Evolutionary conservation across 2,329 filamentous ascomycete genomes (phyloP), one percentile per base, ranked within the genome.

Genomic region (Exophiala bonariae): DNA sequence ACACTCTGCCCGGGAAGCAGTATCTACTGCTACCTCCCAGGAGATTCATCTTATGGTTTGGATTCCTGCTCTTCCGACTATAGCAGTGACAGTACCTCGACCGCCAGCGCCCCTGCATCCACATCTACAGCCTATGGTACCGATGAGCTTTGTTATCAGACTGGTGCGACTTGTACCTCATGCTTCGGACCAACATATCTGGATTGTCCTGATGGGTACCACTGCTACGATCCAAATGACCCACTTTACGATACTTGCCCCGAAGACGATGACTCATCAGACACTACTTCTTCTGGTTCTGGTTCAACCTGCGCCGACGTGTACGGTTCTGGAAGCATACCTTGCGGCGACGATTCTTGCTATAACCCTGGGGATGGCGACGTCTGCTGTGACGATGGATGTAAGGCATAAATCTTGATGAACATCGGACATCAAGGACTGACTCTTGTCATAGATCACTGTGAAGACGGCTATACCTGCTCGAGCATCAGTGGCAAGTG

Each of bases 221-320:
- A 54, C 31, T 56, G 54, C 45, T 56, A 56, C 31, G 40, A 54
- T 34, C 54, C 54, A 0, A 42, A 41, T 17, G 53, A 56, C 41
- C 50, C 54, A 18, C 9, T 28, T 5, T 56, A 51, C 28, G 47
- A 51, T 23, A 56, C 54, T 18, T 56, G 53, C 31, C 50, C 53
- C 2, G 50, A 53, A 18, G 34, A 34, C 19, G 17, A 4, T 26
- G 32, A n/a, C 16, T 22, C 32, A 2, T 20, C 16, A 8, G 40
- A 41, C 19, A 14, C n/a, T 18, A 34, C 26, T 33, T 36, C 41
- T 11, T 35, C 42, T 10, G 32, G 14, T 11, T 32, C 20, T 13
- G 32, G 14, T 11, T 32, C 20, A 9, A 43, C 37, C 11, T 44
- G 41, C 35, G 41, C 13, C 18, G 9, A 22, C 22, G 11, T 20